Evolutionary conservation across 495 filamentous ascomycete species (phyloP).

Genomic region (Acidiella bohemica): DNA sequence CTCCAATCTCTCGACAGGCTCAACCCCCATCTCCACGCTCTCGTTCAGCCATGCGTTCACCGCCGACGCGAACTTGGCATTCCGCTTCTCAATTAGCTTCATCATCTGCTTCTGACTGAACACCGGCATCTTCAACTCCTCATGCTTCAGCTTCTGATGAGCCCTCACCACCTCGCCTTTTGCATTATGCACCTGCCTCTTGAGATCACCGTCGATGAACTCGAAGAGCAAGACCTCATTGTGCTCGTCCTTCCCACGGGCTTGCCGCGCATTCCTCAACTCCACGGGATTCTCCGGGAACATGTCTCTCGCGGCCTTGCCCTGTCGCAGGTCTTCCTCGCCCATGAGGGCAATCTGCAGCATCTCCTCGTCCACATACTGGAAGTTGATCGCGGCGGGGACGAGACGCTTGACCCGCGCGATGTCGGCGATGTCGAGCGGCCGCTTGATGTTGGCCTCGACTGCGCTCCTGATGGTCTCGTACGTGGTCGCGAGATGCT

Average conservation of each 20-base stretch:
- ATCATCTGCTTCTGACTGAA: slow-evolving; percentile 89
- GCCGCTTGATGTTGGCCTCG: slow-evolving; percentile 62
- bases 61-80: slow-evolving; percentile 68
- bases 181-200: slow-evolving; percentile 54
- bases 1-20: slow-evolving; percentile 53
- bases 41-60: slow-evolving; percentile 62
- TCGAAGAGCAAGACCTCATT: slow-evolving; percentile 75
- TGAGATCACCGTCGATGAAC: slow-evolving; percentile 83
- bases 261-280: slow-evolving; percentile 18
- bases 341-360: slow-evolving; percentile 66
- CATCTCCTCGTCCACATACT: slow-evolving; percentile 71
- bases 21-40: slow-evolving; percentile 49
- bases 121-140: slow-evolving; percentile 85
- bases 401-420: slow-evolving; percentile 67
- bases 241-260: slow-evolving; percentile 29
- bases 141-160: slow-evolving; percentile 49
- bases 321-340: slow-evolving; percentile 36
- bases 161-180: slow-evolving; percentile 58
- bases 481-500: slow-evolving; percentile 82
- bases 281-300: slow-evolving; percentile 16
- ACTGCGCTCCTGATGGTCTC: slow-evolving; percentile 75
- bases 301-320: slow-evolving; percentile 33
- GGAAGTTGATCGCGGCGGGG: slow-evolving; percentile 64
- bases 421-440: slow-evolving; percentile 61
- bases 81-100: slow-evolving; percentile 79